Evolutionary conservation across 2,329 filamentous ascomycete genomes (phyloP).

Genomic region (Domatiomyces globalis): DNA sequence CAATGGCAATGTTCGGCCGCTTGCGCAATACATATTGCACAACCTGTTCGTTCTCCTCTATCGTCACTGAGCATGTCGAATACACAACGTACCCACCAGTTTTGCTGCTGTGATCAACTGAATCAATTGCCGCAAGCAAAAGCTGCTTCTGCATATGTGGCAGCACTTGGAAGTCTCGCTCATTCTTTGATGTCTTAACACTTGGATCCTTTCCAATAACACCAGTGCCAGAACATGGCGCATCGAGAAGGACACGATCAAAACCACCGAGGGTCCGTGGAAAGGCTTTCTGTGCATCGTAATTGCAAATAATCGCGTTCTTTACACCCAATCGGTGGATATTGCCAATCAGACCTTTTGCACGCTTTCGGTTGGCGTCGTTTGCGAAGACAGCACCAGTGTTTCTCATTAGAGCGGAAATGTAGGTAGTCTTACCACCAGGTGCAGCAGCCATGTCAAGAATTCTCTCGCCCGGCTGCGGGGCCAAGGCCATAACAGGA

Average conservation of each 20-base stretch:
- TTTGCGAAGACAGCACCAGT: constrained; percentile 93
- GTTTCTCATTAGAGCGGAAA: constrained; percentile 96
- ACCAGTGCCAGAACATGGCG: constrained; percentile 89
- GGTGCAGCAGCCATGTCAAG: constrained; percentile 93
- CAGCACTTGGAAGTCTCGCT: constrained; percentile 83
- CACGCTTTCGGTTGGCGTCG: constrained; percentile 82
- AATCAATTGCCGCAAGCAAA: constrained; percentile 83
- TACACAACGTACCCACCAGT: constrained; percentile 93
- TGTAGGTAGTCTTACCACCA: constrained; percentile 90
- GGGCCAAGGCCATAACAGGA: constrained; percentile 91
- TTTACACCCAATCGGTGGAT: constrained; percentile 86
- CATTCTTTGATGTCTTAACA: constrained; percentile 97
- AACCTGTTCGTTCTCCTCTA: constrained; percentile 88
- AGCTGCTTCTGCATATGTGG: constrained; percentile 94
- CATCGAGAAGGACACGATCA: constrained; percentile 84
- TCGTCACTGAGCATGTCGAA: constrained; percentile 86
- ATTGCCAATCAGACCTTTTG: constrained; percentile 96
- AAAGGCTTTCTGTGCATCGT: constrained; percentile 77
- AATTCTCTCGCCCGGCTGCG: constrained; percentile 80
- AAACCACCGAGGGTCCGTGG: constrained; percentile 91
- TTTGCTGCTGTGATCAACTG: constrained; percentile 77
- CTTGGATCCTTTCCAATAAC: constrained; percentile 94
- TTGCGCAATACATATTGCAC: constrained; percentile 87
- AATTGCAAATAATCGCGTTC: constrained; percentile 90
- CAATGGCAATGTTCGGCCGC: constrained; percentile 83